phyloP scores from a whole-genome alignment of 257 asterid species.

The Mentha longifolia region DNA sequence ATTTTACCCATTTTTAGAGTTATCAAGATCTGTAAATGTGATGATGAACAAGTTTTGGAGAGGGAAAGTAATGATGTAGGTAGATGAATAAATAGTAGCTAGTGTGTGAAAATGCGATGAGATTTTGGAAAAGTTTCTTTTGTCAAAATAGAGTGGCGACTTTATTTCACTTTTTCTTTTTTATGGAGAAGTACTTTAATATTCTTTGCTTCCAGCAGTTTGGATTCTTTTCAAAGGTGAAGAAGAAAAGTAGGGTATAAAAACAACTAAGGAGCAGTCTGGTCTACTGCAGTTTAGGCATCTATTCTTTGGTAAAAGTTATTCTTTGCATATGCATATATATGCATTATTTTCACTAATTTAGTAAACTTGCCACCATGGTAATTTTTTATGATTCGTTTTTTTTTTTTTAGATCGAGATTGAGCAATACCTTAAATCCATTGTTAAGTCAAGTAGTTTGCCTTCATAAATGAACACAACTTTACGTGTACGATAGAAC shows the following conservation, averaged over 20 bases:
- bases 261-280: constrained; percentile 50
- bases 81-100: constrained; percentile 16
- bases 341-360: constrained; percentile 39
- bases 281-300: constrained; percentile 39
- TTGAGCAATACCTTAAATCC: background rate
- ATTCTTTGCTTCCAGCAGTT: constrained; percentile 25
- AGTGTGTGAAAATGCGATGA: constrained; percentile 24
- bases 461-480: too few species aligned
- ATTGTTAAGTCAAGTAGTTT: too few species aligned
- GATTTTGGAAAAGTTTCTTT: constrained; percentile 51
- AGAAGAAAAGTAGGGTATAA: constrained; percentile 61
- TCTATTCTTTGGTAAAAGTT: constrained; percentile 39
- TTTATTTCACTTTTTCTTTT: constrained; percentile 47
- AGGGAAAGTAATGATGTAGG: constrained; percentile 7
- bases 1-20: constrained; percentile 59
- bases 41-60: background rate
- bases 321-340: constrained; percentile 33
- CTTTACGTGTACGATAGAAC: too few species aligned
- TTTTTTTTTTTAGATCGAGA: background rate
- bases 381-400: background rate
- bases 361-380: background rate
- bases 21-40: background rate
- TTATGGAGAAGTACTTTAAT: constrained; percentile 24
- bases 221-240: constrained; percentile 52
- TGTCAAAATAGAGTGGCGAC: constrained; percentile 54